Evolutionary conservation across 129 eudicot genomes (phyloP).

Genomic region (Ambrosia trifida): DNA sequence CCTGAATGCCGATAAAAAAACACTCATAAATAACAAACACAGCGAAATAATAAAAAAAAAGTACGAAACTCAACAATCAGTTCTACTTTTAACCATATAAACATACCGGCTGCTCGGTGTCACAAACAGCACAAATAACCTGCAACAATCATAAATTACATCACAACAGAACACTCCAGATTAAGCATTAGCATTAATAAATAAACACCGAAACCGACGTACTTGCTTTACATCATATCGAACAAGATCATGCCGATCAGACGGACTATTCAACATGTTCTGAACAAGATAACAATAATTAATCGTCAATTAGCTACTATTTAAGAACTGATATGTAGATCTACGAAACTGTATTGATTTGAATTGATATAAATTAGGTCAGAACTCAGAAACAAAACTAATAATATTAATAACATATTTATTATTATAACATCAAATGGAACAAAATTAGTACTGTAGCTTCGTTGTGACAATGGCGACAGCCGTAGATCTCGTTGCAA

Average conservation of each 20-base stretch:
- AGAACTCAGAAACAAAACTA: neutral
- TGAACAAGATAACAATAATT: slow-evolving; percentile 24
- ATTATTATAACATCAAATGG: neutral
- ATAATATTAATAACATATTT: neutral
- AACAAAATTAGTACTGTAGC: slow-evolving; percentile 53
- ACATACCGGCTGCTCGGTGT: slow-evolving; percentile 94
- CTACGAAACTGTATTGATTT: slow-evolving; percentile 7
- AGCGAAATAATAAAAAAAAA: neutral
- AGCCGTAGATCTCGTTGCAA: slow-evolving; percentile 87
- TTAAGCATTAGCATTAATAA: slow-evolving; percentile 11
- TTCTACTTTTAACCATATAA: slow-evolving; percentile 14
- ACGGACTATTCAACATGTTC: slow-evolving; percentile 56
- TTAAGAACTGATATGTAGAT: slow-evolving; percentile 22
- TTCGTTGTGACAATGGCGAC: slow-evolving; percentile 98
- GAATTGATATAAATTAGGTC: neutral
- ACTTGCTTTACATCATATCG: slow-evolving; percentile 81
- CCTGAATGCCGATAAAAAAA: slow-evolving; percentile 40
- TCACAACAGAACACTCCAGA: slow-evolving; percentile 7
- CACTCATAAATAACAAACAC: slow-evolving; percentile 13
- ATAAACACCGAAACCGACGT: slow-evolving; percentile 26
- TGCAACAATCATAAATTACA: slow-evolving; percentile 38
- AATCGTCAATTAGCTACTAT: neutral
- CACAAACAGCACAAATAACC: slow-evolving; percentile 94
- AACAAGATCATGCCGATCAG: slow-evolving; percentile 82
- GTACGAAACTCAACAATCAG: slow-evolving; percentile 1